A percentile compares a stretch with the other conserved stretches of the same genome.
Evolutionary conservation across 805 yeast species (phyloP).

Genomic region (Starmerella asiatica): DNA sequence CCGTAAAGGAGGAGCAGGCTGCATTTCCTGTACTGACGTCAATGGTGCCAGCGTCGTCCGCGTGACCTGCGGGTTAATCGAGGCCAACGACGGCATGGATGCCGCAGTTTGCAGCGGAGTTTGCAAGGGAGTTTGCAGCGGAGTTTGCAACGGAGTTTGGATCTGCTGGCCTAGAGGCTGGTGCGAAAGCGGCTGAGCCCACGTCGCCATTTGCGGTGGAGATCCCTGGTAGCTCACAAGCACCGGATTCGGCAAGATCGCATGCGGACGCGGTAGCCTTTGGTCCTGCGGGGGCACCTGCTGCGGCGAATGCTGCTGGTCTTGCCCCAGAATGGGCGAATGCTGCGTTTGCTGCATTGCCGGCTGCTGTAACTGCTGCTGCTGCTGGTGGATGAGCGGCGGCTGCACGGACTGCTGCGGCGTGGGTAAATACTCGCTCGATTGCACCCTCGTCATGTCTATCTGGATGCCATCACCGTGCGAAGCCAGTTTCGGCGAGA

Average conservation of each 20-base stretch:
- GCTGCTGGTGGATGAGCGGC: background rate
- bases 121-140: background rate
- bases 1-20: slow-evolving; percentile 10
- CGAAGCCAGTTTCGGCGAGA: background rate
- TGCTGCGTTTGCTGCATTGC: background rate
- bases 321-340: background rate
- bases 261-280: slow-evolving; percentile 1
- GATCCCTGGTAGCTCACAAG: slow-evolving; percentile 1
- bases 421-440: background rate
- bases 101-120: slow-evolving; percentile 2
- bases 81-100: slow-evolving; percentile 5
- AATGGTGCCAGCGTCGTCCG: background rate
- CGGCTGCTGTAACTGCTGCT: background rate
- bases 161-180: background rate
- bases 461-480: background rate
- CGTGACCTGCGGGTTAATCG: slow-evolving; percentile 3
- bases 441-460: background rate
- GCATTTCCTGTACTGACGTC: background rate
- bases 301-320: background rate
- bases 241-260: slow-evolving; percentile 1
- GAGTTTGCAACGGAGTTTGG: background rate
- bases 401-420: background rate
- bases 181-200: slow-evolving; percentile 3
- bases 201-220: background rate
- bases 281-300: no score